Evolutionary conservation across 2,329 filamentous ascomycete species (phyloP).

Genomic region (Trichophaea hybrida): DNA sequence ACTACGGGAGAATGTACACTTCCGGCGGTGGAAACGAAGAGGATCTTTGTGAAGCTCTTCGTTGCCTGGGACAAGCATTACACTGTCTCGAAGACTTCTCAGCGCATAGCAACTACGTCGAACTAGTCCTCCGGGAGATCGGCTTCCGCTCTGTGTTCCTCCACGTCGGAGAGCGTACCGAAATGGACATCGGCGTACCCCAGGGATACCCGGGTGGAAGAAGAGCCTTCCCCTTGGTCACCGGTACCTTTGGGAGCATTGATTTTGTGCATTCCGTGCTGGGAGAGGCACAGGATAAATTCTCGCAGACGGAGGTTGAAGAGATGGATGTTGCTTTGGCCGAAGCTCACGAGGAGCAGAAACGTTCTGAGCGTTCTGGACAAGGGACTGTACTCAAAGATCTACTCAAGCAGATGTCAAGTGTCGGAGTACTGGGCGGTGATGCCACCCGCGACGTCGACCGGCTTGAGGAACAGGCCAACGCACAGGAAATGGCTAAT

Average conservation of each 20-base stretch:
- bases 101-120: constrained; percentile 72
- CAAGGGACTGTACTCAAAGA: constrained; percentile 59
- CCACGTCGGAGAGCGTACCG: constrained; percentile 52
- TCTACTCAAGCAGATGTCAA: constrained; percentile 67
- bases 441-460: constrained; percentile 61
- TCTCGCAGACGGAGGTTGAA: constrained; percentile 71
- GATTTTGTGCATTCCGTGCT: constrained; percentile 66
- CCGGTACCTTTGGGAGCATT: constrained; percentile 61
- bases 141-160: constrained; percentile 64
- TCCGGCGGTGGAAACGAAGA: constrained; percentile 56
- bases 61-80: constrained; percentile 60
- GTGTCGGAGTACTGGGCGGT: constrained; percentile 43
- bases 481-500: constrained; percentile 61
- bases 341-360: constrained; percentile 43
- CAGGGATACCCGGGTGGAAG: constrained; percentile 36
- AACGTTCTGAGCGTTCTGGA: constrained; percentile 19
- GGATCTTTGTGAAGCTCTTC: constrained; percentile 65
- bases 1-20: constrained; percentile 62
- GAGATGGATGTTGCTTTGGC: constrained; percentile 63
- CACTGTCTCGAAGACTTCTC: constrained; percentile 70
- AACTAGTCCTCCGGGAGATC: constrained; percentile 60
- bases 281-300: constrained; percentile 66
- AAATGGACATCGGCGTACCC: constrained; percentile 62
- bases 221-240: constrained; percentile 59
- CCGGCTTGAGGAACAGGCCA: constrained; percentile 58